These are phyloP conservation scores for Globisporangium nagaii DNA, from an alignment of 352 stramenopile genomes.

Conservation along the genomic window DNA sequence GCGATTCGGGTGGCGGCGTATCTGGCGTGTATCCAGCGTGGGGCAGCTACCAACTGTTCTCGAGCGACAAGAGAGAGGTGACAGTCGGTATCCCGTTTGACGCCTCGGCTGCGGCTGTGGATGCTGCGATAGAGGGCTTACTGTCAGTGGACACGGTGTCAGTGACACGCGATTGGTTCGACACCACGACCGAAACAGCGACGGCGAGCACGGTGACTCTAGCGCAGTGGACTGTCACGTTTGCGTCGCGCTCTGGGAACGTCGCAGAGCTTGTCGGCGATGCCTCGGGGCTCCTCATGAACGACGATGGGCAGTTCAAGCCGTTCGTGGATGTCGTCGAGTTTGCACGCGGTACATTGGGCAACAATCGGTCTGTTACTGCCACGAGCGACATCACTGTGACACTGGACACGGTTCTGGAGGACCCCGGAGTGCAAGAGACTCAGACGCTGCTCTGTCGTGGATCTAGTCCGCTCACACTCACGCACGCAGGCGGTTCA, in stretches of 20 bases:
- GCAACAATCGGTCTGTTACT: conserved; percentile 65
- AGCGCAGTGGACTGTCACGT: conserved; percentile 73
- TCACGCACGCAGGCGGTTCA: conserved; percentile 21
- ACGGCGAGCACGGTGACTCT: conserved; percentile 30
- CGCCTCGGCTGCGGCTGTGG: conserved; percentile 35
- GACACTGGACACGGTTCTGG: conserved; percentile 35
- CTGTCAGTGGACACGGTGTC: conserved; percentile 70
- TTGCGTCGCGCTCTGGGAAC: conserved; percentile 45
- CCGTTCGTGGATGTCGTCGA: conserved; percentile 52
- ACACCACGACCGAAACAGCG: conserved; percentile 36
- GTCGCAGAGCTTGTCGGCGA: conserved; percentile 42
- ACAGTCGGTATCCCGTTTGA: conserved; percentile 69
- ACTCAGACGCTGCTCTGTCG: conserved; percentile 58
- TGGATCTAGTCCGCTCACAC: conserved; percentile 36
- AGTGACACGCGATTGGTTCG: conserved; percentile 73
- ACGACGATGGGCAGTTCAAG: conserved; percentile 40
- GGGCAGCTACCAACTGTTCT: conserved; percentile 74
- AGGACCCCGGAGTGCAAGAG: conserved; percentile 68
- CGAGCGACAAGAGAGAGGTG: conserved; percentile 32
- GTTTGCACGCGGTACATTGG: conserved; percentile 40
- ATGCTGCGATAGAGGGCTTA: conserved; percentile 75
- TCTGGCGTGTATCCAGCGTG: conserved; percentile 82
- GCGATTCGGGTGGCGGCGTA: conserved; percentile 49
- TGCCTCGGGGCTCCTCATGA: conserved; percentile 27
- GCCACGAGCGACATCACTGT: conserved; percentile 48